Evolutionary conservation across 2,329 filamentous ascomycete genomes (phyloP).

Genomic region (Pseudogymnoascus sp.): DNA sequence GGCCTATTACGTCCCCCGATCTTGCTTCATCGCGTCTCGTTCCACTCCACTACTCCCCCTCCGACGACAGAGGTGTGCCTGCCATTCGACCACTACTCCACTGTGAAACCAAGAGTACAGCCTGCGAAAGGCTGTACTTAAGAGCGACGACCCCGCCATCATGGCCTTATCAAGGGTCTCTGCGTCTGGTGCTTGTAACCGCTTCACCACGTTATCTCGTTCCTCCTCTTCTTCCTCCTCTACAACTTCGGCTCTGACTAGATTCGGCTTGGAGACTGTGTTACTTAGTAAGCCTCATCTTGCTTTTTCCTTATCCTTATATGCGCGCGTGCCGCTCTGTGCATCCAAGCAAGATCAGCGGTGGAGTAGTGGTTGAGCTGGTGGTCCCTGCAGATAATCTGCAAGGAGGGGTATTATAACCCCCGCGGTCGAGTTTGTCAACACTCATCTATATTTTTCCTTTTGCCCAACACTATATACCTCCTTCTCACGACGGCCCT

Average conservation of each 20-base stretch:
- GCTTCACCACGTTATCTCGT: not conserved
- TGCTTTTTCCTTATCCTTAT: not conserved
- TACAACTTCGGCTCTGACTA: not conserved
- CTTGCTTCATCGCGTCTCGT: not conserved
- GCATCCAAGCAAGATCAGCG: not conserved
- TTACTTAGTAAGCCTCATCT: constrained; percentile 1
- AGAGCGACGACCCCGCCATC: not conserved
- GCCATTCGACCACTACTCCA: not conserved
- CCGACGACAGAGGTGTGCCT: not conserved
- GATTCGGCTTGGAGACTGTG: not conserved
- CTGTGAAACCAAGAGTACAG: not conserved
- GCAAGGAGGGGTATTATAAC: constrained; percentile 1
- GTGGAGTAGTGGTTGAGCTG: not conserved
- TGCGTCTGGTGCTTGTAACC: constrained; percentile 4
- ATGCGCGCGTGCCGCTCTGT: not conserved
- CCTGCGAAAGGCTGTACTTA: not conserved
- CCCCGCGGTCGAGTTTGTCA: not conserved
- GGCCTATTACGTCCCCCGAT: not conserved
- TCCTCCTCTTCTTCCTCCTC: not conserved
- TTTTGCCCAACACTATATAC: not conserved
- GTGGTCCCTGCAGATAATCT: not conserved
- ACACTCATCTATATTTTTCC: not conserved
- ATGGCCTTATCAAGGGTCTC: constrained; percentile 2
- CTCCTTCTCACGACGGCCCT: not conserved
- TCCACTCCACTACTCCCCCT: not conserved